Base-by-base conservation (phyloP, 1,139 yeast genomes). In the Blastobotrys capitulatus region DNA sequence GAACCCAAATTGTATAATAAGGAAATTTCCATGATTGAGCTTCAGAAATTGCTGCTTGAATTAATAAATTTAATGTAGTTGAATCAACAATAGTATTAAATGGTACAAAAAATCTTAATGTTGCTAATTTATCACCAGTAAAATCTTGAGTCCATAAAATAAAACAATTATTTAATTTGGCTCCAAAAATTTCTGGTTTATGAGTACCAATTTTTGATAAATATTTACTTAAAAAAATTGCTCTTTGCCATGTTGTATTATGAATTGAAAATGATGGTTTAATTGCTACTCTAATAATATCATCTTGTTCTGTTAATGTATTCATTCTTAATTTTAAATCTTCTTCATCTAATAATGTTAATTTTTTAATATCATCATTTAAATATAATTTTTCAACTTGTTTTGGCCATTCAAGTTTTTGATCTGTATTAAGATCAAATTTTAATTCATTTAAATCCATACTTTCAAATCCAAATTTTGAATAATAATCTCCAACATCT, bases 401-500 rank as follows among this genome's bases (percentile, higher is more conserved):
- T 1, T 46, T 42, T 13, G 60, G 54, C 42, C 54, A 48, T n/a
- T 16, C 22, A 6, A 38, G 49, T 44, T 35, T 19, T 10, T 39
- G 25, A 12, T 63, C 58, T 16, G 16, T 19, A 34, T 26, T 38
- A 15, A 69, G 54, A 31, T 63, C 50, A 43, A 61, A 45, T 38
- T 46, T 48, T 22, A 62, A 43, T 50, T 60, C 65, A 8, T 53
- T 45, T 16, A 68, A 39, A 26, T 54, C 55, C n/a, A 54, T 52
- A 42, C 52, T 74, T 39, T 70, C 66, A 64, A 80, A 85, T 1
- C 87, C 94, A 57, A 76, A 73, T 50, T 72, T 69, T 34, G 71
- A 64, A 62, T 85, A 84, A 63, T 78, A 84, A 50, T 80, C 81
- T 6, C 88, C 90, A 37, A 86, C 76, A 60, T 84, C 94, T 34